Base-by-base conservation (phyloP, 2,329 filamentous ascomycete species). In the Aspergillus viridinutans region DNA sequence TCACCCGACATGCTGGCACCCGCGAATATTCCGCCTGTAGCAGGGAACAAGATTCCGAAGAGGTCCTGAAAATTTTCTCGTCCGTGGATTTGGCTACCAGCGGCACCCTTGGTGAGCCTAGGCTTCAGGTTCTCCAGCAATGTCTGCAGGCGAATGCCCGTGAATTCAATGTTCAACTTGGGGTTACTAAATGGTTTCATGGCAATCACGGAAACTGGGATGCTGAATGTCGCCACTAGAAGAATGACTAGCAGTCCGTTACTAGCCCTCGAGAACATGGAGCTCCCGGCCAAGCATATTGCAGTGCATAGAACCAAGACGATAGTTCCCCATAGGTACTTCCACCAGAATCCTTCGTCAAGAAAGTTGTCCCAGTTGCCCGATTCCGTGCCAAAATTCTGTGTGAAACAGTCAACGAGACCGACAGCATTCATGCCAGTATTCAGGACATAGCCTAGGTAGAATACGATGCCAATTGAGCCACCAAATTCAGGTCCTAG, bases 1-100 rank as follows among this genome's bases (percentile, higher is more conserved):
- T 96, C 90, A 20, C 91, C 91, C 7, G 90, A 95, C 91, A 96
- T 95, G 64, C 90, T 93, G 6, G 91, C 91, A 20, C 92, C 92
- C 49, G 82, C 81, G 65, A 85, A 83, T 26, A 84, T 85, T 4
- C 77, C 80, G 4, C 84, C 83, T 2, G 85, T 87, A 2, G 85
- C 85, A 38, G 90, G 90, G 65, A 94, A 96, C 1, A 96, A 76
- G 60, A 96, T 91, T 2, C 90, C 92, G 74, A 96, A 96, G 8
- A 95, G 78, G 63, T 90, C 85, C 59, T 92, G 88, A 63, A 92
- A 95, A 14, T 81, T 92, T 60, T 87, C 85, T 45, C 84, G 76
- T 7, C 85, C 86, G 38, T 78, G 78, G 56, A 86, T 82, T 51
- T 86, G 81, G 57, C 82, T 85, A 23, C 85, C 85, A 50, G 81